phyloP scores from a whole-genome alignment of 139 green algal genomes.

The Chloropicon primus region DNA sequence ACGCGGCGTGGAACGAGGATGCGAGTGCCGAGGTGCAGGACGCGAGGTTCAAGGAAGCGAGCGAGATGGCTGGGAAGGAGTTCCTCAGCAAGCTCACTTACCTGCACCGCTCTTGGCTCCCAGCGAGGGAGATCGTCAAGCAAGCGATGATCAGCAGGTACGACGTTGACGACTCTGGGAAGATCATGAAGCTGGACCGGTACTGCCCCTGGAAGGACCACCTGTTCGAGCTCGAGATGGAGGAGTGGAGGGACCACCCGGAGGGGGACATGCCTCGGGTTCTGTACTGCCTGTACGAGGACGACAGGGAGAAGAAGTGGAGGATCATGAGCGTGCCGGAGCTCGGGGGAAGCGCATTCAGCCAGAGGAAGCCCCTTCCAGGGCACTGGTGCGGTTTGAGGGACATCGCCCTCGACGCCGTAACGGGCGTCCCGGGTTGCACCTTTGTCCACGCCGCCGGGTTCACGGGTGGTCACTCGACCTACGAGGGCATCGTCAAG shows the following conservation, averaged over 20 bases:
- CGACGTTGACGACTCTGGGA: conserved; percentile 14
- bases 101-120: conserved; percentile 60
- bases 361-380: conserved; percentile 55
- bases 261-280: conserved; percentile 12
- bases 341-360: background rate
- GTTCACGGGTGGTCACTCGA: conserved; percentile 86
- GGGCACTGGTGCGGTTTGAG: conserved; percentile 72
- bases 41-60: conserved; percentile 54
- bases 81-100: conserved; percentile 60
- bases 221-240: conserved; percentile 81
- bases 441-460: conserved; percentile 83
- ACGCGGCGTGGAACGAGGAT: background rate
- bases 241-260: conserved; percentile 36
- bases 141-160: conserved; percentile 28
- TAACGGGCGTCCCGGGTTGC: conserved; percentile 53
- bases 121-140: conserved; percentile 52
- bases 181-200: conserved; percentile 15
- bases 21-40: background rate
- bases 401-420: conserved; percentile 58
- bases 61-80: conserved; percentile 73
- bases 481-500: conserved; percentile 50
- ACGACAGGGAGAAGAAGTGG: conserved; percentile 66
- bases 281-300: conserved; percentile 36
- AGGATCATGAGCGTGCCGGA: conserved; percentile 33
- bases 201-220: conserved; percentile 94